Evolutionary conservation across 345 rosid species (phyloP).

Genomic region (Garcia nutans): DNA sequence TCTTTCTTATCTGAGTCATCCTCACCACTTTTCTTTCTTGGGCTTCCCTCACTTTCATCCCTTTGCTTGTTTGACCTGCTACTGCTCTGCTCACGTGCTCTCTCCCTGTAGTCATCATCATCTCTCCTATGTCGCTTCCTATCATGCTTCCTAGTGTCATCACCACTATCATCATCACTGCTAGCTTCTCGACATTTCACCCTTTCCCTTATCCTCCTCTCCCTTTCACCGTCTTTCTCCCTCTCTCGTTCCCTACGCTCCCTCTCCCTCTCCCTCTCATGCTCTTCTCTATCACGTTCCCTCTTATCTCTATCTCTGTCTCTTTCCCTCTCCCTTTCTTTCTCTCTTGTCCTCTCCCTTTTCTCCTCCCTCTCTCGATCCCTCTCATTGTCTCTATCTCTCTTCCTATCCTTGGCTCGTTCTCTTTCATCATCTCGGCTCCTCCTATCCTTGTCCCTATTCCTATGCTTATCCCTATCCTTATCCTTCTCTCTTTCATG

Average conservation of each 20-base stretch:
- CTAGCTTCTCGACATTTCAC: slow-evolving; percentile 55
- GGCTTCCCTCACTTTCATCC: slow-evolving; percentile 56
- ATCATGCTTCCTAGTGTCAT: slow-evolving; percentile 41
- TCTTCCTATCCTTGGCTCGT: slow-evolving; percentile 15
- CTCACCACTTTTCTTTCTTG: slow-evolving; percentile 47
- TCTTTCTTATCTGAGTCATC: slow-evolving; percentile 55
- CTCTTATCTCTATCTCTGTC: slow-evolving; percentile 14
- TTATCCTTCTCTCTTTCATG: slow-evolving; percentile 32
- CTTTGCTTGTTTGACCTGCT: slow-evolving; percentile 54
- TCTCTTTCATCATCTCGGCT: slow-evolving; percentile 12
- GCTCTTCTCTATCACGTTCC: slow-evolving; percentile 10
- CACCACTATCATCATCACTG: slow-evolving; percentile 63
- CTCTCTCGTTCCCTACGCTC: slow-evolving; percentile 1
- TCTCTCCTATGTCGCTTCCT: slow-evolving; percentile 65
- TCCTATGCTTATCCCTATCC: slow-evolving; percentile 20
- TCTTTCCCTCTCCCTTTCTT: slow-evolving; percentile 12
- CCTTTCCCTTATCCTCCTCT: slow-evolving; percentile 54
- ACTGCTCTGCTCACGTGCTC: slow-evolving; percentile 54
- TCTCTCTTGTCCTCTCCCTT: slow-evolving; percentile 10
- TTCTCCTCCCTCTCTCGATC: slow-evolving; percentile 6
- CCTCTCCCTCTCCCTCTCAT: slow-evolving; percentile 20
- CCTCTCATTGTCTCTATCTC: slow-evolving; percentile 14
- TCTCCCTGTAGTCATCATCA: slow-evolving; percentile 55
- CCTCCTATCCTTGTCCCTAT: slow-evolving; percentile 21
- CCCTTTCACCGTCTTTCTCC: slow-evolving; percentile 50